A percentile compares a stretch with the other conserved stretches of the same genome.
phyloP scores from a whole-genome alignment of 768 basidiomycete species.

The Terana coerulea region DNA sequence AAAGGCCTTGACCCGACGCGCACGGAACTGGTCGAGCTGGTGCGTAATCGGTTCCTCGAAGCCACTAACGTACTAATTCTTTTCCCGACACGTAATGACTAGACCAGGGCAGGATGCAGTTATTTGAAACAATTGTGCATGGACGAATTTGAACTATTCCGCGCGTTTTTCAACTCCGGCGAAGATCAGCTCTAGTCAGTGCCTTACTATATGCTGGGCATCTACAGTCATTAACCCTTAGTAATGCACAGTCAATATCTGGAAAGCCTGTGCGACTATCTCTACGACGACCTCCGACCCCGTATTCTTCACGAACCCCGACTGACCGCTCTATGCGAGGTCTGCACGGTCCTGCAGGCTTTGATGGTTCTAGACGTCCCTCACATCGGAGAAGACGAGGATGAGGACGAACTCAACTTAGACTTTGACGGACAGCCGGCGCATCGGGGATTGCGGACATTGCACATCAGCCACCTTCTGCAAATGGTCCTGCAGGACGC shows the following conservation, averaged over 20 bases:
- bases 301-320: constrained; percentile 92
- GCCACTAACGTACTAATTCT: background rate
- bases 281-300: constrained; percentile 94
- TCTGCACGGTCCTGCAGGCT: constrained; percentile 94
- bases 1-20: constrained; percentile 71
- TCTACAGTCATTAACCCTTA: no score
- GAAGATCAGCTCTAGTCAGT: constrained; percentile 70
- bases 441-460: constrained; percentile 42
- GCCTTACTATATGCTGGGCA: no score
- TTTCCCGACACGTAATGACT: no score
- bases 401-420: constrained; percentile 34
- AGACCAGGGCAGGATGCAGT: constrained; percentile 91
- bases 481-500: constrained; percentile 94
- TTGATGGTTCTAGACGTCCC: constrained; percentile 90
- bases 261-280: constrained; percentile 87
- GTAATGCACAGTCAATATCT: constrained; percentile 72
- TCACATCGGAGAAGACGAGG: constrained; percentile 31
- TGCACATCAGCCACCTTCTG: constrained; percentile 80
- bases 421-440: constrained; percentile 35
- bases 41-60: constrained; percentile 29
- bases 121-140: constrained; percentile 90
- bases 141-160: constrained; percentile 85
- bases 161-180: constrained; percentile 83
- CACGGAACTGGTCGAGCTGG: constrained; percentile 87
- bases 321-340: constrained; percentile 84